These are phyloP conservation scores for Pythium myriotylum DNA, from an alignment of 352 stramenopile genomes.

Conservation along the genomic window DNA sequence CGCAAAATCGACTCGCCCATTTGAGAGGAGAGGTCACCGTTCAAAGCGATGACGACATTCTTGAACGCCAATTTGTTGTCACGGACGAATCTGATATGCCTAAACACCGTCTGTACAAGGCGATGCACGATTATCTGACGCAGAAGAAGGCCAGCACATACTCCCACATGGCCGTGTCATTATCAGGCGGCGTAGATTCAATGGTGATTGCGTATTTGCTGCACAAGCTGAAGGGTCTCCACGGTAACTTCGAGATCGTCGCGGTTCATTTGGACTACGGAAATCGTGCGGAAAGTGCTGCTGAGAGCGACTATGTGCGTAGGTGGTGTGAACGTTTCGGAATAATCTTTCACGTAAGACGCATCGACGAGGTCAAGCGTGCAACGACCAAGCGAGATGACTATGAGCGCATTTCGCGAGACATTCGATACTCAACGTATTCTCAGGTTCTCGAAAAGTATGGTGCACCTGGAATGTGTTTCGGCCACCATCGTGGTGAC, in stretches of 20 bases:
- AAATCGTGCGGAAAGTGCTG: conserved; percentile 92
- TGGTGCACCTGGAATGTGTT: conserved; percentile 89
- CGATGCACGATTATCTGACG: conserved; percentile 74
- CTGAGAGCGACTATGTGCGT: conserved; percentile 93
- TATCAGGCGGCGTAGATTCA: conserved; percentile 96
- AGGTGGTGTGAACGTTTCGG: conserved; percentile 84
- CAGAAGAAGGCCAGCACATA: conserved; percentile 43
- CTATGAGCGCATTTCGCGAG: conserved; percentile 93
- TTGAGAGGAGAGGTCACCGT: conserved; percentile 34
- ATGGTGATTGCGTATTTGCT: conserved; percentile 97
- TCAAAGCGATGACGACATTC: conserved; percentile 60
- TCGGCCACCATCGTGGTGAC: conserved; percentile 96
- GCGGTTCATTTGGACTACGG: conserved; percentile 98
- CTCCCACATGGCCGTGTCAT: conserved; percentile 82
- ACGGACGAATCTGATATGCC: conserved; percentile 74
- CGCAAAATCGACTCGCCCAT: conserved; percentile 68
- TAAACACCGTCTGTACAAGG: conserved; percentile 62
- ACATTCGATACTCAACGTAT: conserved; percentile 95
- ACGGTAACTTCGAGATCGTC: conserved; percentile 72
- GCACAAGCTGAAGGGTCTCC: conserved; percentile 69
- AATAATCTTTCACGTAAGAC: conserved; percentile 83
- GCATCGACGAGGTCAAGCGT: conserved; percentile 93
- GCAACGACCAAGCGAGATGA: conserved; percentile 93
- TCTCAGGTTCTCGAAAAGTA: conserved; percentile 76
- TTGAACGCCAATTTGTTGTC: conserved; percentile 63